Evolutionary conservation across 2,329 filamentous ascomycete species (phyloP).

Genomic region (Alternaria alternata): DNA sequence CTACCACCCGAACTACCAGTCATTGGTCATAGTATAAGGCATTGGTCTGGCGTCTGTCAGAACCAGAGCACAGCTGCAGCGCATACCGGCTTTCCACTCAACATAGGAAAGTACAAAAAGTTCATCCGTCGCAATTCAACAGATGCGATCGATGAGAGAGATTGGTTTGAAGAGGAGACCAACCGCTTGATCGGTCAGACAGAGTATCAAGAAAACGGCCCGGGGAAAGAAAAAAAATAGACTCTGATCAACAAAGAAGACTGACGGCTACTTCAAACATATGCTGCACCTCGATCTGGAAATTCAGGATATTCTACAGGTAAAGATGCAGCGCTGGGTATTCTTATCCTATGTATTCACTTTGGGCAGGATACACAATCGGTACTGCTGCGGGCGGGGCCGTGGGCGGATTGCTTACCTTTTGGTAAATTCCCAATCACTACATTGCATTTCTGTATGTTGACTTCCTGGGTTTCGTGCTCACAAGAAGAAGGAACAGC

Average conservation of each 20-base stretch:
- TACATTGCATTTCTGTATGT: no score
- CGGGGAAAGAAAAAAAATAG: neutral
- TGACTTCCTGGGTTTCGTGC: neutral
- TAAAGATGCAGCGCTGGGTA: neutral
- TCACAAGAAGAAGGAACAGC: neutral
- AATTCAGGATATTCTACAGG: neutral
- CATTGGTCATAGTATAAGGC: conserved; percentile 20
- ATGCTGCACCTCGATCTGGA: no score
- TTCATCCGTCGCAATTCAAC: conserved; percentile 1
- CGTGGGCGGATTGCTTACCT: neutral
- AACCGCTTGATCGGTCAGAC: neutral
- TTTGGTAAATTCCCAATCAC: neutral
- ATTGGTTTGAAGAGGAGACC: neutral
- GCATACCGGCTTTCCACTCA: conserved; percentile 23
- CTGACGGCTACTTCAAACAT: no score
- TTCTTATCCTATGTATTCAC: neutral
- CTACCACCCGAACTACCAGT: conserved; percentile 22
- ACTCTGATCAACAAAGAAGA: no score
- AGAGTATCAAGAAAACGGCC: neutral
- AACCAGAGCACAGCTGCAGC: conserved; percentile 15
- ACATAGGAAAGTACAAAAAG: conserved; percentile 17
- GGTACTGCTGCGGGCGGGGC: neutral
- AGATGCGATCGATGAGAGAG: neutral
- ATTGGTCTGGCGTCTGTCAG: conserved; percentile 25
- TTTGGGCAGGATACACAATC: neutral